phyloP scores from a whole-genome alignment of 2,329 filamentous ascomycete species.

The Claviceps maximensis region DNA sequence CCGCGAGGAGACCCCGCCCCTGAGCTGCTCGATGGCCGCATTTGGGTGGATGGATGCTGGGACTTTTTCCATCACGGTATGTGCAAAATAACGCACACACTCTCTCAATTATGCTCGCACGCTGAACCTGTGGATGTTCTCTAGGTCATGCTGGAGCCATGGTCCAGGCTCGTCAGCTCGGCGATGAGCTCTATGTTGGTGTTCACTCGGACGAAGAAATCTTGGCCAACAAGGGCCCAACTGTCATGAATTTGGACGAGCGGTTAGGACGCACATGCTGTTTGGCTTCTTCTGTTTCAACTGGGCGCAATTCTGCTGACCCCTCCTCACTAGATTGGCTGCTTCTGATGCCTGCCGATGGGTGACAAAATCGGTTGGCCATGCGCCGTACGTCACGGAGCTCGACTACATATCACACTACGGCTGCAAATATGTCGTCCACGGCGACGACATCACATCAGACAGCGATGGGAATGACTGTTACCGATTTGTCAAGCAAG shows the following conservation, averaged over 20 bases:
- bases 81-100: constrained; percentile 8
- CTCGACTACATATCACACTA: constrained; percentile 92
- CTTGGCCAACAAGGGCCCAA: constrained; percentile 91
- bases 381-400: constrained; percentile 89
- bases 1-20: constrained; percentile 34
- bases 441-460: constrained; percentile 94
- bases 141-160: constrained; percentile 90
- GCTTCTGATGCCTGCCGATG: constrained; percentile 93
- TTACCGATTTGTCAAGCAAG: constrained; percentile 94
- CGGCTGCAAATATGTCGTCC: constrained; percentile 88
- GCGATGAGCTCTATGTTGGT: constrained; percentile 77
- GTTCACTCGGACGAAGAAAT: constrained; percentile 95
- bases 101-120: not conserved
- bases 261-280: constrained; percentile 36
- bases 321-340: constrained; percentile 46
- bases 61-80: constrained; percentile 95
- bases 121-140: not conserved
- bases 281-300: not conserved
- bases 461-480: constrained; percentile 90
- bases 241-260: constrained; percentile 89
- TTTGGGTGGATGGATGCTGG: constrained; percentile 98
- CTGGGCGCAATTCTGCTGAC: not conserved
- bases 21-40: constrained; percentile 52
- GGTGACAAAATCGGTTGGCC: constrained; percentile 70
- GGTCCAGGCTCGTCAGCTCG: constrained; percentile 86